These are phyloP conservation scores for Debaryomyces coudertii DNA, from an alignment of 1,139 yeast genomes.

Conservation along the genomic window DNA sequence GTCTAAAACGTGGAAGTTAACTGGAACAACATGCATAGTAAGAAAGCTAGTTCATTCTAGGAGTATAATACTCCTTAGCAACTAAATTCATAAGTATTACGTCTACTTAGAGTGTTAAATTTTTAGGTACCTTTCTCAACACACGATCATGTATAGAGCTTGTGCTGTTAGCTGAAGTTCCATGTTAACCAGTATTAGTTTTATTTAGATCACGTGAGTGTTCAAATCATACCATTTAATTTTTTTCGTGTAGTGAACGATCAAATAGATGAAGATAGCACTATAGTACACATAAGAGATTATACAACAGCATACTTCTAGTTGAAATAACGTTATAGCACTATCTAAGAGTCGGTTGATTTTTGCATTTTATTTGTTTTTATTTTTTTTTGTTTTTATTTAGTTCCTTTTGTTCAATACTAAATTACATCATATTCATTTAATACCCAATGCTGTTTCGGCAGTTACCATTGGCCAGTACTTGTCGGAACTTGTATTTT, in stretches of 20 bases:
- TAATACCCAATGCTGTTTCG: constrained; percentile 22
- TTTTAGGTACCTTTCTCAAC: too few relatives aligned
- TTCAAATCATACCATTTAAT: constrained; percentile 2
- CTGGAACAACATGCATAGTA: too few relatives aligned
- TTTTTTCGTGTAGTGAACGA: constrained; percentile 2
- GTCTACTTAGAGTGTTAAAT: too few relatives aligned
- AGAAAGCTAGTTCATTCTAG: too few relatives aligned
- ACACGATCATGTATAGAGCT: too few relatives aligned
- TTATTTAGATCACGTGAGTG: neutral
- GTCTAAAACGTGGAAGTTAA: too few relatives aligned
- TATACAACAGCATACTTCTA: neutral
- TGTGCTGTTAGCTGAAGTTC: too few relatives aligned
- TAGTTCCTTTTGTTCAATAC: constrained; percentile 1
- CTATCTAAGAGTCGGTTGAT: neutral
- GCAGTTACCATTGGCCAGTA: constrained; percentile 25
- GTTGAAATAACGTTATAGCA: neutral
- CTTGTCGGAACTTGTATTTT: constrained; percentile 24
- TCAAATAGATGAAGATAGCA: neutral
- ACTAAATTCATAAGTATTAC: too few relatives aligned
- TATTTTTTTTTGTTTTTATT: constrained; percentile 3
- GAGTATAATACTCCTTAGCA: too few relatives aligned
- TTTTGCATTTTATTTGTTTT: constrained; percentile 5
- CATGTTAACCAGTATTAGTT: too few relatives aligned
- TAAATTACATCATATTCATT: constrained; percentile 5
- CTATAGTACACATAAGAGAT: neutral